These are phyloP conservation scores for Sporopachydermia cereana DNA, from an alignment of 1,139 yeast genomes.

Conservation along the genomic window DNA sequence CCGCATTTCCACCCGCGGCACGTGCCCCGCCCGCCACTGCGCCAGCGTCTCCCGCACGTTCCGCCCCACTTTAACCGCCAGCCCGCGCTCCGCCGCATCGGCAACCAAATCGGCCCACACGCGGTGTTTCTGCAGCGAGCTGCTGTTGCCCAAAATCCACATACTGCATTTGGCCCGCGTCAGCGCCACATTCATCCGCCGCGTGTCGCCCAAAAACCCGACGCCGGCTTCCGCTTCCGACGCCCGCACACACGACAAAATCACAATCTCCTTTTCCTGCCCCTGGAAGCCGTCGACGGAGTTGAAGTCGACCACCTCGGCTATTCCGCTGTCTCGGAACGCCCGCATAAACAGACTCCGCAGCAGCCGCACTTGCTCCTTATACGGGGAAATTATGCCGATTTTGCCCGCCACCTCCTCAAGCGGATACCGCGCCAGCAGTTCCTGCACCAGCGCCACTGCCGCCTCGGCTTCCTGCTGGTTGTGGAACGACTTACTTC, in stretches of 20 bases:
- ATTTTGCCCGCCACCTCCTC: slow-evolving; percentile 56
- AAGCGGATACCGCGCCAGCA: slow-evolving; percentile 38
- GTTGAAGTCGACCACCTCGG: slow-evolving; percentile 65
- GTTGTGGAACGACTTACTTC: slow-evolving; percentile 63
- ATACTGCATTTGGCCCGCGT: slow-evolving; percentile 88
- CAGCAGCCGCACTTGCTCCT: slow-evolving; percentile 64
- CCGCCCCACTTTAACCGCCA: background rate
- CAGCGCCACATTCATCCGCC: slow-evolving; percentile 93
- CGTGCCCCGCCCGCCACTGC: background rate
- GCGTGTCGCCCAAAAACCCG: slow-evolving; percentile 78
- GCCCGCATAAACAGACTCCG: slow-evolving; percentile 42
- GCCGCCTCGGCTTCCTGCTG: slow-evolving; percentile 61
- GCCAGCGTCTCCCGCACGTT: background rate
- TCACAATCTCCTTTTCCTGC: slow-evolving; percentile 88
- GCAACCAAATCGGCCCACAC: slow-evolving; percentile 55
- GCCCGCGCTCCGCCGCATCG: slow-evolving; percentile 43
- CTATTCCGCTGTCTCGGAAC: slow-evolving; percentile 52
- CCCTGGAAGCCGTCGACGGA: slow-evolving; percentile 98
- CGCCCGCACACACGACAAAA: slow-evolving; percentile 92
- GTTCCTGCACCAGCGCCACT: slow-evolving; percentile 48
- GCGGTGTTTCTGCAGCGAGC: slow-evolving; percentile 44
- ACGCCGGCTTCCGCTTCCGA: slow-evolving; percentile 45
- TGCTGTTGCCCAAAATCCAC: slow-evolving; percentile 81
- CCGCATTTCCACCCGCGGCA: slow-evolving; percentile 10
- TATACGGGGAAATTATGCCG: slow-evolving; percentile 92